These are phyloP conservation scores for Bathelium albidoporum DNA, from an alignment of 495 filamentous ascomycete species.

Conservation along the genomic window DNA sequence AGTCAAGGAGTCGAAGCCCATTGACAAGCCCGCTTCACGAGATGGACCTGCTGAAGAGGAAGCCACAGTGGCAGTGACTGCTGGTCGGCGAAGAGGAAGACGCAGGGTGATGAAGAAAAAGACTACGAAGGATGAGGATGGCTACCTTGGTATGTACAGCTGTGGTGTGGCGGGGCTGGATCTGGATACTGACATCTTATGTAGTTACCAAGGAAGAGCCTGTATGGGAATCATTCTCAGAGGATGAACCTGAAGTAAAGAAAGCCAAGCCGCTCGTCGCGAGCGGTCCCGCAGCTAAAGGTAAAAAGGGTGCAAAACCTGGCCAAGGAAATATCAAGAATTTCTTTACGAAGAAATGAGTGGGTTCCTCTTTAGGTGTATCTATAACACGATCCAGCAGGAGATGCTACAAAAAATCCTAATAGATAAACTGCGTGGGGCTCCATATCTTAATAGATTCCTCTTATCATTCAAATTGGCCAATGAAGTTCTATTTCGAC, in stretches of 20 bases:
- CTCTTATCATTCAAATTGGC: no score
- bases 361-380: background rate
- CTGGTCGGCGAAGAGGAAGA: constrained; percentile 66
- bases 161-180: background rate
- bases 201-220: constrained; percentile 84
- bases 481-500: no score
- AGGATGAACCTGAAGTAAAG: constrained; percentile 69
- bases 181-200: constrained; percentile 6
- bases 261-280: constrained; percentile 42
- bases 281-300: constrained; percentile 38
- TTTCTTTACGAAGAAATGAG: constrained; percentile 80
- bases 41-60: constrained; percentile 20
- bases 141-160: constrained; percentile 66
- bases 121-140: constrained; percentile 82
- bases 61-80: constrained; percentile 35
- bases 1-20: constrained; percentile 30
- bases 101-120: constrained; percentile 83
- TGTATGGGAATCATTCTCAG: constrained; percentile 91
- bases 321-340: constrained; percentile 87
- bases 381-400: background rate
- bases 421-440: no score
- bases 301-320: constrained; percentile 47
- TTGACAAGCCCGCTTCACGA: constrained; percentile 30
- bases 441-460: no score
- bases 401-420: no score